phyloP scores from a whole-genome alignment of 768 basidiomycete genomes.

The Lepiota venenata region DNA sequence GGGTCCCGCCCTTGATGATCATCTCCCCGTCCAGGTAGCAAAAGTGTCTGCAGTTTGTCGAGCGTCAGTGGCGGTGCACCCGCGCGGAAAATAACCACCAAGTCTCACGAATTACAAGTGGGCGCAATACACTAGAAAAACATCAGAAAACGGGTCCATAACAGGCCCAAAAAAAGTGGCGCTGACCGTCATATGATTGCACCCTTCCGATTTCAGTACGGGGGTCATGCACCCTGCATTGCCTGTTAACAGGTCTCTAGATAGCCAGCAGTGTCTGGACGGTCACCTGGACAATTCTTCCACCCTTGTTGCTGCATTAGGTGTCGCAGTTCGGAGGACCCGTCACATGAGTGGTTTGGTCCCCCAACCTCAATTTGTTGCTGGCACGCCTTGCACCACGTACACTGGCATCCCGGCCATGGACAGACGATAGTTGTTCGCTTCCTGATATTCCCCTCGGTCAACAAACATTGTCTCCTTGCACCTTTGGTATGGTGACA shows the following conservation, averaged over 20 bases:
- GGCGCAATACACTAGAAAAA: slow-evolving; percentile 45
- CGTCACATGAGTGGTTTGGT: slow-evolving; percentile 20
- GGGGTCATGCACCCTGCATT: slow-evolving; percentile 42
- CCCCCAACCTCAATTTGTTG: slow-evolving; percentile 14
- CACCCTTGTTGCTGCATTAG: slow-evolving; percentile 24
- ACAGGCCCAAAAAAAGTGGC: background rate
- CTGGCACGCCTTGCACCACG: slow-evolving; percentile 22
- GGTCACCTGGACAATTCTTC: slow-evolving; percentile 47
- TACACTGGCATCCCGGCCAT: slow-evolving; percentile 18
- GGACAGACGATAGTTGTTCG: slow-evolving; percentile 20
- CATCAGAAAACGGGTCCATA: background rate
- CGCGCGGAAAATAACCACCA: background rate
- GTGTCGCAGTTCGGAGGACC: slow-evolving; percentile 19
- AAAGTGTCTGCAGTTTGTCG: slow-evolving; percentile 34
- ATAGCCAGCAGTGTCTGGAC: slow-evolving; percentile 6
- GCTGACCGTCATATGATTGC: slow-evolving; percentile 59
- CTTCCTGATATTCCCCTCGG: slow-evolving; percentile 19
- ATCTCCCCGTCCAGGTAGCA: slow-evolving; percentile 48
- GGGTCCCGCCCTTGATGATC: slow-evolving; percentile 30
- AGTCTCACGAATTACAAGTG: slow-evolving; percentile 47
- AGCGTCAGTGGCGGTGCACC: background rate
- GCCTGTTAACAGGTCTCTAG: background rate
- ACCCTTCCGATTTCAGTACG: slow-evolving; percentile 48
- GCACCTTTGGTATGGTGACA: slow-evolving; percentile 15
- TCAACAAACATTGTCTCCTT: slow-evolving; percentile 20